Evolutionary conservation across 1,284 basidiomycete species (phyloP).

Genomic region (Cerioporus squamosus): DNA sequence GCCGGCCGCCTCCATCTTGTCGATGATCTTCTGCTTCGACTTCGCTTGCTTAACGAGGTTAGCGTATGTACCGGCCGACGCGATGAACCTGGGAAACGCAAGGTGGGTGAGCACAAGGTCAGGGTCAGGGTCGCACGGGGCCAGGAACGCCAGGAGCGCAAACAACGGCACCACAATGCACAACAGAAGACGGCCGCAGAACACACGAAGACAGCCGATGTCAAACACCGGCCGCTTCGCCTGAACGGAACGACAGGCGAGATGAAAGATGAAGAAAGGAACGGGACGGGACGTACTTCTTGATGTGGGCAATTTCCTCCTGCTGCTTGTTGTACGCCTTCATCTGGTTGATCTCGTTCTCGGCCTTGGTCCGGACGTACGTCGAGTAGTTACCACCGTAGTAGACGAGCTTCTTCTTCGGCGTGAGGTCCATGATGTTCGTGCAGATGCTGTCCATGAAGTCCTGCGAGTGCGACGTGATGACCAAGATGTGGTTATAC

Average conservation of each 20-base stretch:
- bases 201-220: background rate
- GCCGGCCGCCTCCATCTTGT: constrained; percentile 99
- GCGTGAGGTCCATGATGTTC: constrained; percentile 96
- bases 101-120: constrained; percentile 4
- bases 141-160: background rate
- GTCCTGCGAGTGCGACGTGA: constrained; percentile 96
- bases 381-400: constrained; percentile 98
- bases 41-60: constrained; percentile 99
- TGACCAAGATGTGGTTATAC: constrained; percentile 98
- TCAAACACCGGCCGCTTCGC: background rate
- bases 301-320: constrained; percentile 98
- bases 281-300: constrained; percentile 65
- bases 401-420: constrained; percentile 87
- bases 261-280: background rate
- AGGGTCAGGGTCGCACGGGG: background rate
- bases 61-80: constrained; percentile 98
- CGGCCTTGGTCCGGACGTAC: constrained; percentile 93
- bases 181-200: background rate
- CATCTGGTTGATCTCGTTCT: constrained; percentile 99
- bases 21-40: constrained; percentile 99
- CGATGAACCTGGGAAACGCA: constrained; percentile 78
- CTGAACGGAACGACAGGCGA: background rate
- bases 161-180: background rate
- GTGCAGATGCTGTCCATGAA: constrained; percentile 99
- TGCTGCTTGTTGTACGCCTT: constrained; percentile 99